phyloP scores from a whole-genome alignment of 306 rosid species.

The Fragaria ananassa region DNA sequence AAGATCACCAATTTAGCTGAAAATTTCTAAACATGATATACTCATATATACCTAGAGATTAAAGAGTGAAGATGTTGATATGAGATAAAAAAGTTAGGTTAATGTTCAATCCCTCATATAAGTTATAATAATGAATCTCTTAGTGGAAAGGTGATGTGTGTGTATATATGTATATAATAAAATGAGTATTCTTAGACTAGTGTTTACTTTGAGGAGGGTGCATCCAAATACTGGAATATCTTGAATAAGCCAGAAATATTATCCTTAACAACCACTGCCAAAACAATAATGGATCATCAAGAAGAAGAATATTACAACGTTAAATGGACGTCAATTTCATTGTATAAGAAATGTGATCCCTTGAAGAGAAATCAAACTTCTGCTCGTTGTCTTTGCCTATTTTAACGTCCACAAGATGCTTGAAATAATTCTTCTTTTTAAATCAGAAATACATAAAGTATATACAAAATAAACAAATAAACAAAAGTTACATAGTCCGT shows the following conservation, averaged over 20 bases:
- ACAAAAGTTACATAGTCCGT: neutral
- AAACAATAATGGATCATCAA: neutral
- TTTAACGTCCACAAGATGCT: neutral
- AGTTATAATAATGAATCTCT: too few species aligned
- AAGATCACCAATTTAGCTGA: too few species aligned
- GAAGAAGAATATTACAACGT: neutral
- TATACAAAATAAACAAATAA: neutral
- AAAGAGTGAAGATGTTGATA: too few species aligned
- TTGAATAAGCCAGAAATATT: neutral
- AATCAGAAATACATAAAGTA: neutral
- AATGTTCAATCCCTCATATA: too few species aligned
- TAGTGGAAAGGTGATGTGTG: too few species aligned
- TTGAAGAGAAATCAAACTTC: constrained; percentile 6
- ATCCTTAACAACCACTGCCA: neutral
- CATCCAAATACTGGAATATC: constrained; percentile 10
- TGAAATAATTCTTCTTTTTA: too few species aligned
- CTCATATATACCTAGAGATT: too few species aligned
- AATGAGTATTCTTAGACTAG: neutral
- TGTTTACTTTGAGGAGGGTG: constrained; percentile 12
- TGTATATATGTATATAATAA: too few species aligned
- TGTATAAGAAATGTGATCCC: neutral
- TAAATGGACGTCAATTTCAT: neutral
- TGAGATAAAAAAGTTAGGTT: too few species aligned
- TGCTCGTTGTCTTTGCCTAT: neutral
- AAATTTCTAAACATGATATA: too few species aligned